A percentile compares a stretch with the other conserved stretches of the same genome.
Evolutionary conservation across 257 asterid species (phyloP).

Genomic region (Thymus quinquecostatus): DNA sequence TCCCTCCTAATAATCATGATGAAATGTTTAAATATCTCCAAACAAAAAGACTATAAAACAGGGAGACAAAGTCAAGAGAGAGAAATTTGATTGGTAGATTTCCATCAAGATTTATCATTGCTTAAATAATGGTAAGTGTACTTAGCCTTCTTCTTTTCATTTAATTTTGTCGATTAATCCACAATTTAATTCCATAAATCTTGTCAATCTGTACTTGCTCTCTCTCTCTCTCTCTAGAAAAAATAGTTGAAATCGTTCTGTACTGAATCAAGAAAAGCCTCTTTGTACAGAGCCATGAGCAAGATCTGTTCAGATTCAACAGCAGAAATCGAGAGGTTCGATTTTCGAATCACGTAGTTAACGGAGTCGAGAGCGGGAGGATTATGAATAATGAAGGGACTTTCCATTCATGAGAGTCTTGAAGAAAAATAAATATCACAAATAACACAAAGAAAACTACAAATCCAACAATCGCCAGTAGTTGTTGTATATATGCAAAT

Average conservation of each 20-base stretch:
- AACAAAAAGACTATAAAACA: constrained; percentile 19
- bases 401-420: constrained; percentile 15
- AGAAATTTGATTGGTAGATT: constrained; percentile 27
- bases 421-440: constrained; percentile 21
- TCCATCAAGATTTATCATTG: constrained; percentile 18
- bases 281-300: too few relatives aligned
- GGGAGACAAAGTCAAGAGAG: constrained; percentile 16
- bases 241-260: too few relatives aligned
- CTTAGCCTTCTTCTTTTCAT: constrained; percentile 14
- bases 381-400: constrained; percentile 12
- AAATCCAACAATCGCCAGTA: constrained; percentile 28
- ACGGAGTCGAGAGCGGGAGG: too few relatives aligned
- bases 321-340: too few relatives aligned
- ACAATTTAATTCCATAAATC: constrained; percentile 16
- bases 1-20: constrained; percentile 26
- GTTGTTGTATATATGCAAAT: constrained; percentile 41
- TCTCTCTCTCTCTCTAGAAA: too few relatives aligned
- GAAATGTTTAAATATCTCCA: constrained; percentile 20
- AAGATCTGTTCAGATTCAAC: too few relatives aligned
- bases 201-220: constrained; percentile 25
- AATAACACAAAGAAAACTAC: constrained; percentile 31
- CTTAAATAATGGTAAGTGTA: constrained; percentile 31
- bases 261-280: too few relatives aligned
- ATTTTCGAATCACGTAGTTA: too few relatives aligned
- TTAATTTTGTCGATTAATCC: constrained; percentile 4